Evolutionary conservation across 805 yeast genomes (phyloP).

Genomic region (Pachysolen tannophilus): DNA sequence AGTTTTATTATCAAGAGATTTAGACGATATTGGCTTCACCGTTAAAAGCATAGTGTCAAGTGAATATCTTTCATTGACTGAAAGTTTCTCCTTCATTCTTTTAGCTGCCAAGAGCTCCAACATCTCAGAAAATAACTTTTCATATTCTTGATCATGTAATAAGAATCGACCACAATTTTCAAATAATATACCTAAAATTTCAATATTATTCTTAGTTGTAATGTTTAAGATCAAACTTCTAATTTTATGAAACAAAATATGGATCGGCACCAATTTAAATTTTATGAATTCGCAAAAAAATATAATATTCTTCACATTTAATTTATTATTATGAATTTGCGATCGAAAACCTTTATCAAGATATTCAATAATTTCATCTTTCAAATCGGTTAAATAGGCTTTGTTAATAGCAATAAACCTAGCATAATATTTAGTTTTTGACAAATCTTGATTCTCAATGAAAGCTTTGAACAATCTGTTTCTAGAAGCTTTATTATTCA

Average conservation of each 20-base stretch:
- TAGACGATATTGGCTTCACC: conserved; percentile 47
- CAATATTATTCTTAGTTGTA: conserved; percentile 52
- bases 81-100: conserved; percentile 39
- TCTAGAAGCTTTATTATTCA: conserved; percentile 69
- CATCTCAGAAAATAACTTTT: conserved; percentile 54
- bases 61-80: conserved; percentile 48
- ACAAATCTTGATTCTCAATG: conserved; percentile 36
- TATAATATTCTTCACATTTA: conserved; percentile 48
- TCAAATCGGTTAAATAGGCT: conserved; percentile 38
- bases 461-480: conserved; percentile 53
- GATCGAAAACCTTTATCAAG: conserved; percentile 55
- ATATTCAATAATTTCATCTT: conserved; percentile 41
- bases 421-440: conserved; percentile 42
- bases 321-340: conserved; percentile 43
- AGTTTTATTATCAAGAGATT: conserved; percentile 19
- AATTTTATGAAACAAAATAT: conserved; percentile 65
- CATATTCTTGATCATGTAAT: conserved; percentile 46
- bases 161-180: conserved; percentile 68
- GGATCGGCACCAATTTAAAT: conserved; percentile 66
- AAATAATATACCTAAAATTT: conserved; percentile 58
- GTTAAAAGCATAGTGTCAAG: conserved; percentile 46
- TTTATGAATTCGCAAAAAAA: conserved; percentile 72
- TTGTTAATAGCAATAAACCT: conserved; percentile 63
- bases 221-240: conserved; percentile 47
- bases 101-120: conserved; percentile 44